Evolutionary conservation across 1,284 basidiomycete genomes (phyloP), one percentile per base, ranked within the genome.

Genomic region (Ganoderma meredithae): DNA sequence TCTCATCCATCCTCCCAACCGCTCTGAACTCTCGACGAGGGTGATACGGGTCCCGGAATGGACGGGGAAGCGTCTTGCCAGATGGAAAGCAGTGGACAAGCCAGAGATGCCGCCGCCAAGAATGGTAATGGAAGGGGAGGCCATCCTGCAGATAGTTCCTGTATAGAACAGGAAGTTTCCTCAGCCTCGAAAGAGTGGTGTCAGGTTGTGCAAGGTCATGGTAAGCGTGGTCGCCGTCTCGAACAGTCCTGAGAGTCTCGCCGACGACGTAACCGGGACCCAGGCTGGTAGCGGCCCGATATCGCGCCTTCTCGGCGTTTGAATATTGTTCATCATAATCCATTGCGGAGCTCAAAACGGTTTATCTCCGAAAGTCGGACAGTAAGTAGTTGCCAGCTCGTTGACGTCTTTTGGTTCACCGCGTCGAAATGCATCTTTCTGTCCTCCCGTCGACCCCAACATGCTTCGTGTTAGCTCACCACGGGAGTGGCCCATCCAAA

Each of bases 21-120:
- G 82, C 0, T 81, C 62, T 3, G 86, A 80, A 71, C 84, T 87
- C 74, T 98, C 96, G 25, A 96, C 72, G 2, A 98, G 74, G 0
- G 90, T 86, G 64, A 98, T 88, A 27, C 78, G 80, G 0, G 86
- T 55, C 15, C 71, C 79, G 1, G 81, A 77, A 0, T 90, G 68
- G 22, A 70, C 43, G 17, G 76, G 89, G 69, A 94, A 90, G 8
- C 86, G 83, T 63, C 90, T 83, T 6, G 92, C 83, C 22, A 96
- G 87, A 75, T 95, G 88, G 76, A 91, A 94, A 1, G 95, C 93
- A 17, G 93, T 87, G 0, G 94, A 90, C 17, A 97, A 86, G 8
- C 95, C 95, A 0, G 93, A 87, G 58, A 97, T 84, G 22, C 95
- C 95, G 2, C 92, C 94, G 1, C 95, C 95, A 9, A 97, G 81